Base-by-base conservation (phyloP, 108 stramenopile species). In the Skeletonema menzelii region DNA sequence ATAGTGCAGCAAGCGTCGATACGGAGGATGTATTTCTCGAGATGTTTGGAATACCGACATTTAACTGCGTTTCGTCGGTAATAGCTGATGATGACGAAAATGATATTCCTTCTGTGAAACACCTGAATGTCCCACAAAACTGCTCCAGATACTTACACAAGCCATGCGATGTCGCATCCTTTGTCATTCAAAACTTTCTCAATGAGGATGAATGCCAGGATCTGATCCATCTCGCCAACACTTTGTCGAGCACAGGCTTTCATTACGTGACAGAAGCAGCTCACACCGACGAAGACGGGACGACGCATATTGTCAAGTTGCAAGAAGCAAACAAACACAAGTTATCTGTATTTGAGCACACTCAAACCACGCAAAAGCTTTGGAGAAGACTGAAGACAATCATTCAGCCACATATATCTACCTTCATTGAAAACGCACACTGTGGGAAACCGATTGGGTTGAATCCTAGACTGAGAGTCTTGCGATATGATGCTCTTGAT, bases 391-490 rank as follows among this genome's bases (percentile, higher is more conserved):
- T 89, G 15, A 44, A 79, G 30, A 73, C 74, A 12, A 17, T 72
- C 4, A 24, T 78, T 24, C 4, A 38, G 5, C 73, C 73, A 11
- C 73, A 66, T 26, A 64, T 80, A 28, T 2, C n/a, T 53, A 19
- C 56, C 4, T 84, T 80, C 56, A 56, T 55, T 0, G 1, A 84
- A 4, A 32, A 84, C 22, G 76, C 75, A 40, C 31, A 78, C 7
- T 84, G 60, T 32, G 67, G 69, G 6, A 65, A 75, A 15, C 84
- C 85, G 7, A 14, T 68, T 15, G 86, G 89, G 22, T 75, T 93
- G 56, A 90, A 93, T 80, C 89, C 91, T 5, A 70, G 88, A 53
- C 53, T 93, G 13, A 87, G 91, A 8, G 85, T 93, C 5, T 59
- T 93, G 15, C 46, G 75, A 35, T 93, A 93, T 63, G 89, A 93